Conservation (phyloP, 139 green algal species). For the Spirogloea muscicola region DNA sequence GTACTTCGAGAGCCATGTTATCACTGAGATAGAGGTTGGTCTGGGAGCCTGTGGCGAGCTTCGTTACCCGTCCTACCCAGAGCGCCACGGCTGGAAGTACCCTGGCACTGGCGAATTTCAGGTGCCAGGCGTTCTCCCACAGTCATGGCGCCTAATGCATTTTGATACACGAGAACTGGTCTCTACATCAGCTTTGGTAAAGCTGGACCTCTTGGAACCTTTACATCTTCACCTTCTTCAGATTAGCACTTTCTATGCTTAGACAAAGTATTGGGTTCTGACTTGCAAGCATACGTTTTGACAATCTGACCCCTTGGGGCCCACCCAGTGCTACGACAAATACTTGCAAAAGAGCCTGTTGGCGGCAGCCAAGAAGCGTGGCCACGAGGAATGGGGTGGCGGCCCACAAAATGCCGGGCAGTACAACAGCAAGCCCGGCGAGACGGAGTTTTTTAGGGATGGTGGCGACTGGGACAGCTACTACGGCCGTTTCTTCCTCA, state of each 20-base stretch:
- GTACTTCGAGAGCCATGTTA: slow-evolving; percentile 35
- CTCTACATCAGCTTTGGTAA: too few species aligned
- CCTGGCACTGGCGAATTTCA: slow-evolving; percentile 95
- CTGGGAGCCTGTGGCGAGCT: slow-evolving; percentile 92
- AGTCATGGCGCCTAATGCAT: too few species aligned
- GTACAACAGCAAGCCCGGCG: slow-evolving; percentile 80
- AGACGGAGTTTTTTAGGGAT: slow-evolving; percentile 89
- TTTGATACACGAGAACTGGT: too few species aligned
- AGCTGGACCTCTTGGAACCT: too few species aligned
- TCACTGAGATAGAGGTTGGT: slow-evolving; percentile 91
- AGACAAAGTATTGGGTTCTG: too few species aligned
- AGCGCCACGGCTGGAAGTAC: slow-evolving; percentile 74
- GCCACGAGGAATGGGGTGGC: slow-evolving; percentile 79
- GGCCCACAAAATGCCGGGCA: slow-evolving; percentile 49
- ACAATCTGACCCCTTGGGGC: too few species aligned
- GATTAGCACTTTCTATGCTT: background rate
- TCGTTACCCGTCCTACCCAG: slow-evolving; percentile 90
- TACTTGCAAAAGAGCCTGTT: slow-evolving; percentile 82
- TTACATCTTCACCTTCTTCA: too few species aligned
- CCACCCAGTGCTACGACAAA: slow-evolving; percentile 81
- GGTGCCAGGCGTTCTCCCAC: too few species aligned
- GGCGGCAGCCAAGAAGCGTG: slow-evolving; percentile 58
- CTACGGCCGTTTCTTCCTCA: slow-evolving; percentile 93
- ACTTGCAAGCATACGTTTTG: too few species aligned
- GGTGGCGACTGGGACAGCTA: slow-evolving; percentile 75